Conservation (phyloP, 164 flowering plant genomes). For the Chimonanthus praecox region DNA sequence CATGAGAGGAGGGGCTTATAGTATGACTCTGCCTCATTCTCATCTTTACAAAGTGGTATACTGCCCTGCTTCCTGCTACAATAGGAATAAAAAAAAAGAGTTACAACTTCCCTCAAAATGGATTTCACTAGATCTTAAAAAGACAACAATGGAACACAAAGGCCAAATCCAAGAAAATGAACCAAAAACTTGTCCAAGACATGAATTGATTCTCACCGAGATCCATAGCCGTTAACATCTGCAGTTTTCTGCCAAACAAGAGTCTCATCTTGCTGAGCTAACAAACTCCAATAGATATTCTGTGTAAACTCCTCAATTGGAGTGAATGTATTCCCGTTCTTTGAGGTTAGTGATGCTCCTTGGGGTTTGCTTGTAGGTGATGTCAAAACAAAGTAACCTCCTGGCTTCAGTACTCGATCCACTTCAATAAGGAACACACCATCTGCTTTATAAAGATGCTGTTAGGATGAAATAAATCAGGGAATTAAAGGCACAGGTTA, state of each 20-base stretch:
- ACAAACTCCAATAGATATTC: constrained; percentile 79
- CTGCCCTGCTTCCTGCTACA: constrained; percentile 44
- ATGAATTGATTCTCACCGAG: constrained; percentile 47
- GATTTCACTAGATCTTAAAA: neutral
- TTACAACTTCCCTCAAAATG: neutral
- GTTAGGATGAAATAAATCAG: constrained; percentile 6
- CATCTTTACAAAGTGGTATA: constrained; percentile 69
- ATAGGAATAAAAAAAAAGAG: constrained; percentile 9
- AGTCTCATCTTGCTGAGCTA: constrained; percentile 91
- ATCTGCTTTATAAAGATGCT: constrained; percentile 41
- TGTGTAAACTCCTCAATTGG: constrained; percentile 58
- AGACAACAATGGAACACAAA: neutral
- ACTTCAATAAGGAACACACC: constrained; percentile 81
- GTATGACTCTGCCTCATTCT: constrained; percentile 45
- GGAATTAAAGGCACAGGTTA: neutral
- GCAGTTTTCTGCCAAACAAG: constrained; percentile 91
- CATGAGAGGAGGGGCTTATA: constrained; percentile 78
- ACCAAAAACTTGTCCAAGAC: neutral
- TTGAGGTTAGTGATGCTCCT: constrained; percentile 36
- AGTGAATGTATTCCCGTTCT: constrained; percentile 39
- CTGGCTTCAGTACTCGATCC: constrained; percentile 87
- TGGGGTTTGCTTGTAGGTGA: constrained; percentile 46
- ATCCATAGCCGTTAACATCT: constrained; percentile 60
- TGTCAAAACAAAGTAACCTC: constrained; percentile 94
- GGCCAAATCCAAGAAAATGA: neutral